Percentiles rank a stretch among this genome's conserved stretches.
phyloP scores from a whole-genome alignment of 148 eudicot genomes.

The Heliamphora exappendiculata region DNA sequence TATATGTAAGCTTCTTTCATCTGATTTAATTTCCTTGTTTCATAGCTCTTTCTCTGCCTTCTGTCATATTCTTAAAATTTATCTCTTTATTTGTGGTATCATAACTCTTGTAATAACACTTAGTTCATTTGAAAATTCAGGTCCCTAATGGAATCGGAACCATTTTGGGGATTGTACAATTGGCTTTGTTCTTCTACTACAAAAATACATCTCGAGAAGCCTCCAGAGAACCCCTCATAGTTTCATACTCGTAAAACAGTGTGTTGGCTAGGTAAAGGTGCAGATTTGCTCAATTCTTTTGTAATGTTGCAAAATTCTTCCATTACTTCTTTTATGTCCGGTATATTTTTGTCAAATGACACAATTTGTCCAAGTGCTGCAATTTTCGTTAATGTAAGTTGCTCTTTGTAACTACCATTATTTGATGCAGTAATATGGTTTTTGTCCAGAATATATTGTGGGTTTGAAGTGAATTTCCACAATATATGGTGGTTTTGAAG shows the following conservation, averaged over 20 bases:
- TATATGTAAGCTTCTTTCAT: slow-evolving; percentile 49
- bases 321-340: neutral
- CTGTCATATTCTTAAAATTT: neutral
- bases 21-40: neutral
- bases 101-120: neutral
- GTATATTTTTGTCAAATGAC: neutral
- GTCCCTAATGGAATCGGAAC: slow-evolving; percentile 85
- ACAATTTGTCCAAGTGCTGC: neutral
- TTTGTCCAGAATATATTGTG: neutral
- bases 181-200: slow-evolving; percentile 49
- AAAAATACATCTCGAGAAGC: slow-evolving; percentile 34
- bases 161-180: slow-evolving; percentile 52
- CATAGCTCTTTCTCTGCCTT: neutral
- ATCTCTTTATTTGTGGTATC: neutral
- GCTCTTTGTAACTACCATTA: neutral
- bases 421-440: neutral
- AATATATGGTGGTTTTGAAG: neutral
- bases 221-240: slow-evolving; percentile 47
- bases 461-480: neutral
- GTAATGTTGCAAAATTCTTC: neutral
- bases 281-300: slow-evolving; percentile 5
- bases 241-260: slow-evolving; percentile 20
- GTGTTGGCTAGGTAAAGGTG: neutral
- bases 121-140: slow-evolving; percentile 37
- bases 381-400: neutral